Percentiles rank a stretch among this genome's conserved stretches.
These are phyloP conservation scores for Fusarium piperis DNA, from an alignment of 2,329 filamentous ascomycete species.

Conservation along the genomic window DNA sequence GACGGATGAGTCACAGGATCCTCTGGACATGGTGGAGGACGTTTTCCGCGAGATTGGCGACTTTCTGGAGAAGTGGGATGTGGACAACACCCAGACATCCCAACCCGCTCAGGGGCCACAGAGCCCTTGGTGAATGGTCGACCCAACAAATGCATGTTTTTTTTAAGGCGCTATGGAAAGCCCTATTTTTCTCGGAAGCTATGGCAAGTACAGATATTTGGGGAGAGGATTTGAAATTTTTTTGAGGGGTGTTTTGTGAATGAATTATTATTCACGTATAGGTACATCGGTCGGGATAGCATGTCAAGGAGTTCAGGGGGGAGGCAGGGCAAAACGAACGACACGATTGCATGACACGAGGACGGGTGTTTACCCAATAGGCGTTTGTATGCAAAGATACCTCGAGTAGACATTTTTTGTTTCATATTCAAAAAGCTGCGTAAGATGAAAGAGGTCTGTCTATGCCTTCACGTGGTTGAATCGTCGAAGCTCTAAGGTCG, in stretches of 20 bases:
- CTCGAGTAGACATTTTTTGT: constrained; percentile 11
- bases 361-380: constrained; percentile 7
- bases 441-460: neutral
- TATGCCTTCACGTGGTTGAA: neutral
- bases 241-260: neutral
- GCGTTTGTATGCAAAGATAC: constrained; percentile 31
- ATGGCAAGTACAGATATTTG: neutral
- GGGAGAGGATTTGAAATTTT: neutral
- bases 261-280: constrained; percentile 1
- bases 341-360: constrained; percentile 10
- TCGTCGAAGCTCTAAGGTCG: neutral
- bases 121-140: constrained; percentile 40
- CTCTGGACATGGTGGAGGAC: constrained; percentile 50
- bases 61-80: constrained; percentile 47
- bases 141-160: neutral
- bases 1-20: constrained; percentile 42
- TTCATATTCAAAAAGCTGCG: constrained; percentile 11
- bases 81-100: constrained; percentile 39
- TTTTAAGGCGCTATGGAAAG: neutral
- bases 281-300: neutral
- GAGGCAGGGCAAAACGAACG: constrained; percentile 2
- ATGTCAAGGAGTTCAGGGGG: constrained; percentile 21
- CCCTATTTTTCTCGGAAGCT: neutral
- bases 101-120: constrained; percentile 35
- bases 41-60: constrained; percentile 51